phyloP scores from a whole-genome alignment of 768 basidiomycete genomes.

The Lyophyllum atratum region DNA sequence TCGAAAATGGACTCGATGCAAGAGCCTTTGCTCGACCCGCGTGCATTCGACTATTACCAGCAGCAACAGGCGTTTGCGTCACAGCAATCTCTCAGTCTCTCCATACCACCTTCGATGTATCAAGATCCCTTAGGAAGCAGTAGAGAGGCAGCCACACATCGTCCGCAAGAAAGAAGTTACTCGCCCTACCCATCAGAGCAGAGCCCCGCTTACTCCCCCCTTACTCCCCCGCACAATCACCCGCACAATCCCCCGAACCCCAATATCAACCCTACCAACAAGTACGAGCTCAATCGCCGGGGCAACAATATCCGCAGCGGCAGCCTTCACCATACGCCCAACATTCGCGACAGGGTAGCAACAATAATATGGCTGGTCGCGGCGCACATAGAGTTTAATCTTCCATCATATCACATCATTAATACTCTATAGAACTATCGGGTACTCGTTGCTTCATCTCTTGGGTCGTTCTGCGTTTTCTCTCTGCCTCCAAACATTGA shows the following conservation, averaged over 20 bases:
- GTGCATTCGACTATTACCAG: slow-evolving; percentile 32
- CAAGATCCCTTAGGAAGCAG: slow-evolving; percentile 35
- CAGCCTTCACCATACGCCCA: slow-evolving; percentile 29
- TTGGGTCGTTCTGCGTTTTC: background rate
- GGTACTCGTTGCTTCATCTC: background rate
- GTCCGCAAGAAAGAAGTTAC: slow-evolving; percentile 49
- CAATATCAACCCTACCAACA: slow-evolving; percentile 18
- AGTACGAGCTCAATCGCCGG: slow-evolving; percentile 8
- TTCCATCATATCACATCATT: background rate
- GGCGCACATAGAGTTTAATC: slow-evolving; percentile 37
- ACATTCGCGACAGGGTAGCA: slow-evolving; percentile 26
- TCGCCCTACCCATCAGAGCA: slow-evolving; percentile 28
- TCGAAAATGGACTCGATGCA: slow-evolving; percentile 57
- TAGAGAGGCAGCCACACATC: slow-evolving; percentile 65
- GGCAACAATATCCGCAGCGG: slow-evolving; percentile 27
- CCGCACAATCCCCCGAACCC: slow-evolving; percentile 23
- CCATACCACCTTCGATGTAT: slow-evolving; percentile 45
- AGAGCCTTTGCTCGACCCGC: slow-evolving; percentile 57
- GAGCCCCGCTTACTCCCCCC: slow-evolving; percentile 30
- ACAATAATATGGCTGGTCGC: slow-evolving; percentile 42
- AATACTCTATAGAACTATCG: background rate
- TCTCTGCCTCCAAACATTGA: background rate
- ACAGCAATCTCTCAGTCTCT: slow-evolving; percentile 40
- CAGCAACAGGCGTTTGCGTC: slow-evolving; percentile 37
- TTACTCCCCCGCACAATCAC: slow-evolving; percentile 22